Conservation (phyloP, 345 rosid species). For the Bruguiera gymnorhiza region DNA sequence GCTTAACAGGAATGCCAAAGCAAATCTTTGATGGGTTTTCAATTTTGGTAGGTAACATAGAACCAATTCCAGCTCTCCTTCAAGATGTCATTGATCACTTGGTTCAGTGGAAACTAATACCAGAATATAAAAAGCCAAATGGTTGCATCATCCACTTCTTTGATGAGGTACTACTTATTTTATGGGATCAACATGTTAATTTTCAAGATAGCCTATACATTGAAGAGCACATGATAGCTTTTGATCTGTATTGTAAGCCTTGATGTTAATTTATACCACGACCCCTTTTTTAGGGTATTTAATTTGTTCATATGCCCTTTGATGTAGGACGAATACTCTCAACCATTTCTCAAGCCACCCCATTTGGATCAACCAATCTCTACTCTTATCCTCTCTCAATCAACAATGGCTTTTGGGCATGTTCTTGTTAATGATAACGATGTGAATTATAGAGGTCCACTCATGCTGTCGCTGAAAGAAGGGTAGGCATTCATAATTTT, state of each 20-base stretch:
- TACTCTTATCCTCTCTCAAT: slow-evolving; percentile 74
- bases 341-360: slow-evolving; percentile 93
- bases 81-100: slow-evolving; percentile 78
- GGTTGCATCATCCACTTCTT: slow-evolving; percentile 93
- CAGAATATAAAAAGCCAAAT: slow-evolving; percentile 81
- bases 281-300: not conserved
- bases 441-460: slow-evolving; percentile 82
- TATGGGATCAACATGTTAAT: not conserved
- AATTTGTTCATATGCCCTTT: not conserved
- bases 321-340: slow-evolving; percentile 79
- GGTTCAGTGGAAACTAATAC: slow-evolving; percentile 74
- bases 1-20: no score
- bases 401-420: slow-evolving; percentile 87
- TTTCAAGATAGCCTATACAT: not conserved
- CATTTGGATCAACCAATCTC: slow-evolving; percentile 95
- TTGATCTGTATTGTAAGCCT: not conserved
- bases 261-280: not conserved
- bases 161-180: slow-evolving; percentile 63
- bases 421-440: slow-evolving; percentile 65
- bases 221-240: not conserved
- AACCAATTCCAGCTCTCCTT: slow-evolving; percentile 78
- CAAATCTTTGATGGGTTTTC: not conserved
- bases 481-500: slow-evolving; percentile 48
- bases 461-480: slow-evolving; percentile 66
- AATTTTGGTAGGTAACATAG: slow-evolving; percentile 48